Conservation (phyloP, 1,139 yeast genomes). For the Suhomyces bokatorum region DNA sequence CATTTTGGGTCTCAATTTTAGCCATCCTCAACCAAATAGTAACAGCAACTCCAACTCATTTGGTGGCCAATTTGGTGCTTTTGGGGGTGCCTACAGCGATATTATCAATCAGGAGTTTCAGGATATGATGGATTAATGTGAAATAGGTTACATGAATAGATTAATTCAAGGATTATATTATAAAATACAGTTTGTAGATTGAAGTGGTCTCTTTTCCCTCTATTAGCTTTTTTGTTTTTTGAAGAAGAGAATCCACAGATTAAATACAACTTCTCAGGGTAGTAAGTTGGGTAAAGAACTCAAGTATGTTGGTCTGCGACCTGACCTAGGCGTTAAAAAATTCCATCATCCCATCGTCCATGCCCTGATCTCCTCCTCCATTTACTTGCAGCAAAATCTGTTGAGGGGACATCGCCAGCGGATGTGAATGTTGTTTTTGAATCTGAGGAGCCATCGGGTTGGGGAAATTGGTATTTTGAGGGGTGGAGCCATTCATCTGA, state of each 20-base stretch:
- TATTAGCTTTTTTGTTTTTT: too few relatives aligned
- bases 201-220: too few relatives aligned
- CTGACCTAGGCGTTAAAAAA: conserved; percentile 13
- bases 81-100: conserved; percentile 33
- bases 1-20: conserved; percentile 3
- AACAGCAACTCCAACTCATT: background rate
- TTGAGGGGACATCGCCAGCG: conserved; percentile 39
- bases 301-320: background rate
- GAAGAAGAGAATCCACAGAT: background rate
- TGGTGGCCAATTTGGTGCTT: background rate
- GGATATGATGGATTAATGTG: conserved; percentile 28
- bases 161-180: conserved; percentile 3
- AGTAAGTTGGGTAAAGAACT: background rate
- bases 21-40: background rate
- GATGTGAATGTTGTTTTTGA: conserved; percentile 9
- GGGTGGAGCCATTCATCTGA: conserved; percentile 5
- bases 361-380: conserved; percentile 14
- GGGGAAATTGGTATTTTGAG: conserved; percentile 6
- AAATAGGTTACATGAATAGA: conserved; percentile 2
- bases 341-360: conserved; percentile 20
- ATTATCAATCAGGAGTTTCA: conserved; percentile 44
- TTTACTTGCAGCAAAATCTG: conserved; percentile 39
- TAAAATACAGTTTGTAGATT: background rate
- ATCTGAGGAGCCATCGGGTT: conserved; percentile 2
- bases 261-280: background rate